Percentiles rank a stretch among this genome's conserved stretches.
Evolutionary conservation across 2,329 filamentous ascomycete species (phyloP).

Genomic region (Epicoccum sorghinum): DNA sequence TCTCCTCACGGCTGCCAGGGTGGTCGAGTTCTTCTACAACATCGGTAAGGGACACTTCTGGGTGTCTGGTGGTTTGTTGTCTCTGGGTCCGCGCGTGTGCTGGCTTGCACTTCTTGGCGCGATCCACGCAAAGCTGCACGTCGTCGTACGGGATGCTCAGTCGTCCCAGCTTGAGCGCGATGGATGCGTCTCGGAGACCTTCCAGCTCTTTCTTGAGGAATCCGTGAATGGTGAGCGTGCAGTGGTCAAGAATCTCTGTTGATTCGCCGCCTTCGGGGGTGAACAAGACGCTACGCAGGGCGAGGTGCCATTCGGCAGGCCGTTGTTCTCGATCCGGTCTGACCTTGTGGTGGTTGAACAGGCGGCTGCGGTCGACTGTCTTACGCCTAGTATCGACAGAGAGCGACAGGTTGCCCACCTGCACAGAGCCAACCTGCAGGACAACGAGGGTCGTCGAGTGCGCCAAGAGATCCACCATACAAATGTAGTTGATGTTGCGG

Average conservation of each 20-base stretch:
- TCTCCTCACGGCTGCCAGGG: slow-evolving; percentile 69
- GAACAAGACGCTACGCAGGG: slow-evolving; percentile 84
- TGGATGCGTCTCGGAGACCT: slow-evolving; percentile 85
- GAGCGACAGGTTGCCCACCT: slow-evolving; percentile 82
- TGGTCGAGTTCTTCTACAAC: slow-evolving; percentile 76
- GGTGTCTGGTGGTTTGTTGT: slow-evolving; percentile 37
- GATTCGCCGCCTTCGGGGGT: slow-evolving; percentile 84
- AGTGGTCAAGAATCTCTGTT: slow-evolving; percentile 85
- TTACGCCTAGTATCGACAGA: slow-evolving; percentile 90
- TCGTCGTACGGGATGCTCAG: slow-evolving; percentile 92
- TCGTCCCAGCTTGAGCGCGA: slow-evolving; percentile 88
- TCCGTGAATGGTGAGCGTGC: slow-evolving; percentile 88
- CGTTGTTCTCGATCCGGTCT: slow-evolving; percentile 62
- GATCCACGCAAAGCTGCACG: slow-evolving; percentile 66
- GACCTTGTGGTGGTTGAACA: slow-evolving; percentile 72
- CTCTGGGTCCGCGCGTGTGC: slow-evolving; percentile 20
- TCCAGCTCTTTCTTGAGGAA: slow-evolving; percentile 84
- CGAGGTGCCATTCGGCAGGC: slow-evolving; percentile 94
- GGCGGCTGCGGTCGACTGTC: slow-evolving; percentile 86
- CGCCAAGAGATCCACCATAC: slow-evolving; percentile 86
- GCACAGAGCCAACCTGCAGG: slow-evolving; percentile 80
- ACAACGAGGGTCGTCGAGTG: slow-evolving; percentile 79
- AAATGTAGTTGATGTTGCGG: slow-evolving; percentile 83
- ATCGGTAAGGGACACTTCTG: slow-evolving; percentile 70
- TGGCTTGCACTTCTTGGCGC: slow-evolving; percentile 57